Evolutionary conservation across 2,329 filamentous ascomycete genomes (phyloP).

Genomic region (Pestalotiopsis sp.): DNA sequence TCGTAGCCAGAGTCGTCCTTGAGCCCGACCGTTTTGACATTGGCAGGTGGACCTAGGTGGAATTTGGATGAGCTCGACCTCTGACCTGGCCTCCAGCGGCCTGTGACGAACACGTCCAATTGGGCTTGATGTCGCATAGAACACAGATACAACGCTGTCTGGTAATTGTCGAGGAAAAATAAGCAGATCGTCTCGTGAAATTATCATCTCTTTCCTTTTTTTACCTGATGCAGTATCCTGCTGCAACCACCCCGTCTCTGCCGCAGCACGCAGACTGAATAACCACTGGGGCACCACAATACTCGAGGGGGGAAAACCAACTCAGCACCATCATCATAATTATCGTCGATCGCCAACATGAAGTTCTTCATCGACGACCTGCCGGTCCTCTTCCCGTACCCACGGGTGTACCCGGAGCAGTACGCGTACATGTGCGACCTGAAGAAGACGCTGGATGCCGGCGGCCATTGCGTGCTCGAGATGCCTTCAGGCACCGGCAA

Average conservation of each 20-base stretch:
- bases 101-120: neutral
- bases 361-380: constrained; percentile 75
- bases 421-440: constrained; percentile 85
- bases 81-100: neutral
- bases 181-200: too few species aligned
- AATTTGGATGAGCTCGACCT: neutral
- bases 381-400: constrained; percentile 43
- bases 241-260: too few species aligned
- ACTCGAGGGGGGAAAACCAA: neutral
- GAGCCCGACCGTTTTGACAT: neutral
- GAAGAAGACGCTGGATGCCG: constrained; percentile 87
- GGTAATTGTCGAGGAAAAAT: too few species aligned
- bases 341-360: constrained; percentile 51
- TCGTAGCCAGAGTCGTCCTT: too few species aligned
- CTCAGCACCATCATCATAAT: neutral
- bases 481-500: constrained; percentile 99
- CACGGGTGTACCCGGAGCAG: constrained; percentile 59
- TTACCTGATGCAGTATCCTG: too few species aligned
- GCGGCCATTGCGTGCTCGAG: constrained; percentile 94
- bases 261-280: too few species aligned
- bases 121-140: neutral
- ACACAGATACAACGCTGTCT: neutral
- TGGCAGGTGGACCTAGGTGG: neutral
- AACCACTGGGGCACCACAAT: neutral
- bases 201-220: too few species aligned